These are phyloP conservation scores for Agapanthus africanus DNA, from an alignment of 106 monocot genomes.

Conservation along the genomic window DNA sequence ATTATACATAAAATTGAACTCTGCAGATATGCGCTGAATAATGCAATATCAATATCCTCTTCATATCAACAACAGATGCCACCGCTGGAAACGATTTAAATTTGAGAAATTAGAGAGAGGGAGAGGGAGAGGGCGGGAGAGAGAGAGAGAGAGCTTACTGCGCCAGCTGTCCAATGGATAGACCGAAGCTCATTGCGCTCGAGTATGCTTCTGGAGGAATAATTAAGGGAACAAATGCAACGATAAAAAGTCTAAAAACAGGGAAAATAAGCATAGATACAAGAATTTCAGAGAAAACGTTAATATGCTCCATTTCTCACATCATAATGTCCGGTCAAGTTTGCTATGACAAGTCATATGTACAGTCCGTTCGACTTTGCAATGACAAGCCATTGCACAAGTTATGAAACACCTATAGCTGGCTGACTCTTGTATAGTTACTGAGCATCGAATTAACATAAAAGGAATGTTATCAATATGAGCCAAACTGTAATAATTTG, in stretches of 20 bases:
- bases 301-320: too few species aligned
- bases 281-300: too few species aligned
- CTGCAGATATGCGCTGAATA: too few species aligned
- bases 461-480: background rate
- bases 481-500: background rate
- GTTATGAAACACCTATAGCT: too few species aligned
- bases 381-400: background rate
- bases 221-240: slow-evolving; percentile 19
- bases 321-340: background rate
- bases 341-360: background rate
- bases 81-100: background rate
- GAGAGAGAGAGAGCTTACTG: slow-evolving; percentile 39
- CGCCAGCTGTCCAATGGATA: slow-evolving; percentile 62
- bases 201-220: slow-evolving; percentile 60
- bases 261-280: too few species aligned
- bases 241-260: background rate
- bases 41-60: too few species aligned
- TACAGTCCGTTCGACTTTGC: background rate
- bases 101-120: background rate
- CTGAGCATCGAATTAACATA: background rate
- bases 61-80: background rate
- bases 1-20: too few species aligned
- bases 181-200: slow-evolving; percentile 58
- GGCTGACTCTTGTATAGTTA: background rate
- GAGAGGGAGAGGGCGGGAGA: background rate